phyloP scores from a whole-genome alignment of 306 rosid genomes.

The Fragaria vesca region DNA sequence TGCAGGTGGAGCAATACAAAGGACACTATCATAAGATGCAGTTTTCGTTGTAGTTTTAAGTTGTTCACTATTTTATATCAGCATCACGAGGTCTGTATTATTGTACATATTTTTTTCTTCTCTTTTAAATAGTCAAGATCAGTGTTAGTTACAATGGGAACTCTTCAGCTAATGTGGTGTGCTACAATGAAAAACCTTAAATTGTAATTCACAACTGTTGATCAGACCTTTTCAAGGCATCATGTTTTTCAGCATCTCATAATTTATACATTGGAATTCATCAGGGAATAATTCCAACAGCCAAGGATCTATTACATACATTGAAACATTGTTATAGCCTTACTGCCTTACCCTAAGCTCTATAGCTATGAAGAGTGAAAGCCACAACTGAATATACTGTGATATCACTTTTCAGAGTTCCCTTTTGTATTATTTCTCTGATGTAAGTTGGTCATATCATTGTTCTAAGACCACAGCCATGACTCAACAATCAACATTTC shows the following conservation, averaged over 20 bases:
- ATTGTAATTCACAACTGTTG: neutral
- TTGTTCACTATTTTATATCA: neutral
- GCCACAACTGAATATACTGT: neutral
- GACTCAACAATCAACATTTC: neutral
- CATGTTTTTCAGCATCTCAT: neutral
- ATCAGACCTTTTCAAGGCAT: neutral
- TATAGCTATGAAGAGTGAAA: neutral
- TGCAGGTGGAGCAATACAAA: neutral
- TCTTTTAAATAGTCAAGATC: too few species aligned
- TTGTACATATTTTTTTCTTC: too few species aligned
- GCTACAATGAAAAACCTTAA: neutral
- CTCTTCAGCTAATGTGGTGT: neutral
- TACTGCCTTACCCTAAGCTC: neutral
- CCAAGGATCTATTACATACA: neutral
- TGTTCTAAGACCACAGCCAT: neutral
- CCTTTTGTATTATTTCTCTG: neutral
- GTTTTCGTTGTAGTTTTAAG: neutral
- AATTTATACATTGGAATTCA: too few species aligned
- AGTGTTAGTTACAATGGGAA: neutral
- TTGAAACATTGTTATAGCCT: neutral
- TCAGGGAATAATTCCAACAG: neutral
- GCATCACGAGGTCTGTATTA: neutral
- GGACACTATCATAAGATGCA: neutral
- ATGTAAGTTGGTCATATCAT: neutral
- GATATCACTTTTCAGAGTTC: neutral